Evolutionary conservation across 2,329 filamentous ascomycete species (phyloP).

Genomic region (Iodosphaeria phyllophila): DNA sequence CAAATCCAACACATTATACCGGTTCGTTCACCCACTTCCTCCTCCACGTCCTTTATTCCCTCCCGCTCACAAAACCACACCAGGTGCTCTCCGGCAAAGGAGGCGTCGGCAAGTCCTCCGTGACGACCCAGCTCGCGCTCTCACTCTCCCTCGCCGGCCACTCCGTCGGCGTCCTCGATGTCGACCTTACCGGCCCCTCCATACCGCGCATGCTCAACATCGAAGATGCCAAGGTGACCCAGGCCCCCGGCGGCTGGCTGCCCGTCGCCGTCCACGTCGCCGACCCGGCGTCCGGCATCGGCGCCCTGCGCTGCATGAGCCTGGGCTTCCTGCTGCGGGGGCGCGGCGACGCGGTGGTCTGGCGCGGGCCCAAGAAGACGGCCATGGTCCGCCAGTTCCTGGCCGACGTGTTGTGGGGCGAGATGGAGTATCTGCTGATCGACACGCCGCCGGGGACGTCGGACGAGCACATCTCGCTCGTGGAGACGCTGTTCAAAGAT

Average conservation of each 20-base stretch:
- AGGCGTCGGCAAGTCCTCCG: constrained; percentile 91
- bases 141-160: constrained; percentile 71
- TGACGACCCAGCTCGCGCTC: constrained; percentile 90
- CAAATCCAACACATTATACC: constrained; percentile 59
- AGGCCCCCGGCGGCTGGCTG: constrained; percentile 81
- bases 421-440: constrained; percentile 80
- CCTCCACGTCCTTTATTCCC: neutral
- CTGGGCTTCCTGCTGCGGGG: constrained; percentile 75
- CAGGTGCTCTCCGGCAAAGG: constrained; percentile 87
- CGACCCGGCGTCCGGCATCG: constrained; percentile 29
- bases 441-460: constrained; percentile 93
- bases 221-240: constrained; percentile 74
- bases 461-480: constrained; percentile 91
- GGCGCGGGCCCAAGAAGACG: constrained; percentile 96
- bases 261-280: constrained; percentile 67
- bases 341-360: constrained; percentile 82
- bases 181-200: constrained; percentile 89
- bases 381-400: constrained; percentile 97
- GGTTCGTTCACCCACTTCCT: neutral
- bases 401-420: constrained; percentile 73
- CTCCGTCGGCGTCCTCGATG: constrained; percentile 85
- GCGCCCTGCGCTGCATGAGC: constrained; percentile 69
- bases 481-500: constrained; percentile 59
- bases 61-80: neutral
- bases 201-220: constrained; percentile 91